Evolutionary conservation across 208 protist species (phyloP).

Genomic region (Porcisia hertigi): DNA sequence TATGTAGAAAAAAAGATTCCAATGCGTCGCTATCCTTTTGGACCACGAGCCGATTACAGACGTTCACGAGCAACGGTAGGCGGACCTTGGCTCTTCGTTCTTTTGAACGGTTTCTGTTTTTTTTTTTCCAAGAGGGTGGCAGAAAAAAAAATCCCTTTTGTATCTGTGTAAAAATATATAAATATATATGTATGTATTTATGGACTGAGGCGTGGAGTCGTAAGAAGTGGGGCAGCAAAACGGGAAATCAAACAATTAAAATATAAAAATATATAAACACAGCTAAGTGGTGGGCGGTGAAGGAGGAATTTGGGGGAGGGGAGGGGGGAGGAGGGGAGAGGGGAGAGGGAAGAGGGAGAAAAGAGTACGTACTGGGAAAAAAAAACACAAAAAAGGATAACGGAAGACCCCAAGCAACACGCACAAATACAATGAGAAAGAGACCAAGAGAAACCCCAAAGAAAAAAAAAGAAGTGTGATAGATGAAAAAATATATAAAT

Average conservation of each 20-base stretch:
- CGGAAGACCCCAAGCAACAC: constrained; percentile 4
- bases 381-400: constrained; percentile 5
- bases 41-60: background rate
- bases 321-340: background rate
- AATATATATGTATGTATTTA: background rate
- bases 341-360: background rate
- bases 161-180: background rate
- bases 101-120: too few species aligned
- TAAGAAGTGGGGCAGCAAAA: too few species aligned
- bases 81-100: background rate
- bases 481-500: too few species aligned
- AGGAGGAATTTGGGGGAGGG: background rate
- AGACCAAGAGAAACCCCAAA: too few species aligned
- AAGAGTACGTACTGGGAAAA: constrained; percentile 13
- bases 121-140: background rate
- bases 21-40: background rate
- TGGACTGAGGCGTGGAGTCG: background rate
- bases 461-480: too few species aligned
- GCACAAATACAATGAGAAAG: too few species aligned
- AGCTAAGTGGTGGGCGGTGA: too few species aligned
- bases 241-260: too few species aligned
- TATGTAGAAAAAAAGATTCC: background rate
- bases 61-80: background rate
- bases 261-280: too few species aligned
- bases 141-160: background rate